These are phyloP conservation scores for Xerocomus cyaneibrunnescens DNA, from an alignment of 1,284 basidiomycete genomes.

Conservation along the genomic window DNA sequence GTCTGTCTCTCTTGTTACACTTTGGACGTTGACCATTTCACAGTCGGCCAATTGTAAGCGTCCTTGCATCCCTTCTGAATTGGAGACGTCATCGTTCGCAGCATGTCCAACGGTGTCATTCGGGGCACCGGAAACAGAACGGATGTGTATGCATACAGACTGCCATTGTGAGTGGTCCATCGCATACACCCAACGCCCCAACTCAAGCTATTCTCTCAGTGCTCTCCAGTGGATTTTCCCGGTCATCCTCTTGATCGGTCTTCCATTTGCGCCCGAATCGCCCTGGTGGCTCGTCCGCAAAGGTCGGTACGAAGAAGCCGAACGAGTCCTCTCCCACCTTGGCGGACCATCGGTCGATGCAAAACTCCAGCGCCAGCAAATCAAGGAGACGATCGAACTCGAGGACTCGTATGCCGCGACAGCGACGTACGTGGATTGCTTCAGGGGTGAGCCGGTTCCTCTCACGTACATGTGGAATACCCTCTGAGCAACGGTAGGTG, in stretches of 20 bases:
- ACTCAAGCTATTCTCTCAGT: constrained; percentile 3
- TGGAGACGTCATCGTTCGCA: not conserved
- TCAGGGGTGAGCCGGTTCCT: constrained; percentile 20
- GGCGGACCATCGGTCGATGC: constrained; percentile 25
- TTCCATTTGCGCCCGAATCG: constrained; percentile 53
- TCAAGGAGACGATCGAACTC: constrained; percentile 31
- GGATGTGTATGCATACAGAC: constrained; percentile 27
- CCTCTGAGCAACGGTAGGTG: constrained; percentile 15
- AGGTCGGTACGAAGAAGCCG: constrained; percentile 51
- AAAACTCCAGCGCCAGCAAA: constrained; percentile 24
- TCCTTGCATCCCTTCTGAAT: not conserved
- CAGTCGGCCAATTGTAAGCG: constrained; percentile 31
- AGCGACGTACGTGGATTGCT: constrained; percentile 27
- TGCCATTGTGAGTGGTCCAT: constrained; percentile 26
- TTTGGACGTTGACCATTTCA: not conserved
- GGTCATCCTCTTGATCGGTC: constrained; percentile 23
- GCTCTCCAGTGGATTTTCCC: constrained; percentile 35
- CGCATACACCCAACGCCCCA: not conserved
- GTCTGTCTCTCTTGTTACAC: not conserved
- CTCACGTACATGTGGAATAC: not conserved
- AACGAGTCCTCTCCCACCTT: constrained; percentile 43
- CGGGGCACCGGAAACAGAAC: constrained; percentile 24
- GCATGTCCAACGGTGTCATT: constrained; percentile 31
- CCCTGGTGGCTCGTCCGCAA: constrained; percentile 63
- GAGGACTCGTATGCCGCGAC: constrained; percentile 29